Conservation (phyloP, 2,329 filamentous ascomycete species). For the Paraphaeosphaeria sporulosa region DNA sequence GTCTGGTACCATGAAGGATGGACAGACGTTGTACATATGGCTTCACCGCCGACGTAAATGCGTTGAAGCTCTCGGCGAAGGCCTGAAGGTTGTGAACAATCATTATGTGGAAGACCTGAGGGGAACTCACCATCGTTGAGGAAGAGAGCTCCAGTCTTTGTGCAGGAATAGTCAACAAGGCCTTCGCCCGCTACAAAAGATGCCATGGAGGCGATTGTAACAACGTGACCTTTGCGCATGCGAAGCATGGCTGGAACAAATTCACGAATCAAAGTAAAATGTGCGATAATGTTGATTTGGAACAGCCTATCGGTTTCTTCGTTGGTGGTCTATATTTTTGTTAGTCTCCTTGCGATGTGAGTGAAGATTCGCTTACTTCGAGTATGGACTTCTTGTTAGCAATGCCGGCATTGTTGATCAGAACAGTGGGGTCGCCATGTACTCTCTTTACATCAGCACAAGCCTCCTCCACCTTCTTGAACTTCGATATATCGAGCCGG, state of each 20-base stretch:
- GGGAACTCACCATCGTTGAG: constrained; percentile 33
- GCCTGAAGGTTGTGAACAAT: constrained; percentile 14
- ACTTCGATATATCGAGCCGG: constrained; percentile 35
- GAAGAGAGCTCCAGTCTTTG: constrained; percentile 38
- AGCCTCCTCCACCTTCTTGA: constrained; percentile 22
- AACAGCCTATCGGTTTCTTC: constrained; percentile 36
- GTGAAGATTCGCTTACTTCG: constrained; percentile 20
- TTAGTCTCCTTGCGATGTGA: neutral
- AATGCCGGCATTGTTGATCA: constrained; percentile 45
- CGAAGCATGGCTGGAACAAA: constrained; percentile 42
- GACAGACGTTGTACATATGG: constrained; percentile 39
- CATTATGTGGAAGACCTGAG: neutral
- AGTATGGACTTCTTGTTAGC: constrained; percentile 29
- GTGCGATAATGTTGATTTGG: constrained; percentile 40
- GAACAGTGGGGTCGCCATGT: constrained; percentile 35
- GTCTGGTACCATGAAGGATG: constrained; percentile 40
- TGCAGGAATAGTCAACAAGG: constrained; percentile 38
- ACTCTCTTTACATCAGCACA: constrained; percentile 29
- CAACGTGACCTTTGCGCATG: constrained; percentile 39
- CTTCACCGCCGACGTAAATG: constrained; percentile 31
- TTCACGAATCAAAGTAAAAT: constrained; percentile 37
- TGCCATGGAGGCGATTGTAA: constrained; percentile 40
- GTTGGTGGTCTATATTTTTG: constrained; percentile 29
- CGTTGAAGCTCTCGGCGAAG: constrained; percentile 36
- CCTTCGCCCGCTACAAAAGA: constrained; percentile 34